Evolutionary conservation across 1,284 basidiomycete species (phyloP), one percentile per base, ranked within the genome.

Genomic region (Meripilus lineatus): DNA sequence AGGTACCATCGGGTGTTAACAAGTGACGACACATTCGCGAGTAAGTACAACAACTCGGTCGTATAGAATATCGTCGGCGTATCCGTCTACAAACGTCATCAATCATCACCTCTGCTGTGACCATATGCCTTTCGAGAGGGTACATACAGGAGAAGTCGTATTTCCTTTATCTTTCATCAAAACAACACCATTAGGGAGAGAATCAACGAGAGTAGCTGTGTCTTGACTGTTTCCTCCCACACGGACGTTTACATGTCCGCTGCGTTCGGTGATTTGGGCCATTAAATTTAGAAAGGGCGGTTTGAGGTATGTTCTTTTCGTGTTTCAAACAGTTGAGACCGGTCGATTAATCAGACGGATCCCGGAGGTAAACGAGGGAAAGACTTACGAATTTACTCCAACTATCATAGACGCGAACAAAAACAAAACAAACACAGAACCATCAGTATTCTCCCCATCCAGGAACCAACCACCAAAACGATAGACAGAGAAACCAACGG

Each of bases 151-250:
- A 38, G 55, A 54, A 18, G 47, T 54, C 5, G 48, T n/a, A 15
- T 45, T 45, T 11, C 24, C 38, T 7, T 37, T 36, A 35, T 53
- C 51, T 38, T 58, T 60, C 32, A 45, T 45, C 21, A 54, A 32
- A 25, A 45, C 49, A 1, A 42, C 30, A 23, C 49, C 50, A 28
- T 59, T 50, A 3, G 53, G 50, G 3, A 64, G 51, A 36, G 46
- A 53, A 14, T 33, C 37, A 10, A 62, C 57, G 41, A 64, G 44
- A 1, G 50, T 49, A 8, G 80, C 79, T 20, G 67, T 72, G 48
- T 88, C 84, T 55, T 88, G 84, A 2, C 82, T 82, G 61, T 89
- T 89, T 43, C 87, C 88, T 26, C 87, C 88, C 3, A 89, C 72
- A 34, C 87, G 81, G 14, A 89, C 63, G 33, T 67, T 61, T 4